Conservation (phyloP, 2,329 filamentous ascomycete species). For the Exophiala viscosa region DNA sequence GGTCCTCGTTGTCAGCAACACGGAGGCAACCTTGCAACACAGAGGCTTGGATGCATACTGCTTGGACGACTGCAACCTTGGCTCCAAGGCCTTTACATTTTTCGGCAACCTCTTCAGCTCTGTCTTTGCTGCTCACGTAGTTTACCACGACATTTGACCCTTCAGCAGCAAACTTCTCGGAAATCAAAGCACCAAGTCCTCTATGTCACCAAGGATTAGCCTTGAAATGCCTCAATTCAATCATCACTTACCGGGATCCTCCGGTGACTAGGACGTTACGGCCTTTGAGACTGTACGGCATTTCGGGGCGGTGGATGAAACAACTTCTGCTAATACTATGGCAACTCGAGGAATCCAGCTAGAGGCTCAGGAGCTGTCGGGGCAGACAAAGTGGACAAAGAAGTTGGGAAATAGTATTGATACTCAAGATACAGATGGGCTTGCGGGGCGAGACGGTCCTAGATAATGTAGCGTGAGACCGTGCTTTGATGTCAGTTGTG, state of each 20-base stretch:
- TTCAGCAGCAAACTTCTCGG: slow-evolving; percentile 63
- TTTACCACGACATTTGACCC: slow-evolving; percentile 71
- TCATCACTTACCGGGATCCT: slow-evolving; percentile 54
- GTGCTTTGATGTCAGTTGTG: too few relatives aligned
- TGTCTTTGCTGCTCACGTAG: slow-evolving; percentile 60
- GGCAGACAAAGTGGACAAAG: too few relatives aligned
- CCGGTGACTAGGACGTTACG: slow-evolving; percentile 64
- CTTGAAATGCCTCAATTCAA: not conserved
- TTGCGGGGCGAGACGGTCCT: too few relatives aligned
- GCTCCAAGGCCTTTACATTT: slow-evolving; percentile 53
- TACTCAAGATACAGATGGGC: too few relatives aligned
- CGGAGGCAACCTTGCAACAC: not conserved
- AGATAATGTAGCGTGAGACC: too few relatives aligned
- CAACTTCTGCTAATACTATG: too few relatives aligned
- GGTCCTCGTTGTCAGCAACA: slow-evolving; percentile 11
- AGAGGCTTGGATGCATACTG: slow-evolving; percentile 40
- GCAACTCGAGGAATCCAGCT: too few relatives aligned
- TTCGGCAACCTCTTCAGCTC: slow-evolving; percentile 57
- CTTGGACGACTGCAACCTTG: slow-evolving; percentile 57
- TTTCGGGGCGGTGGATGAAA: slow-evolving; percentile 31
- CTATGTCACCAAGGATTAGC: slow-evolving; percentile 36
- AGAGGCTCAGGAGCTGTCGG: not conserved
- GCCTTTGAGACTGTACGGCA: slow-evolving; percentile 61
- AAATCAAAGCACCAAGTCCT: slow-evolving; percentile 68
- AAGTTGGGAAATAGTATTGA: too few relatives aligned